Conservation (phyloP, 345 rosid species). For the Syzygium grande region DNA sequence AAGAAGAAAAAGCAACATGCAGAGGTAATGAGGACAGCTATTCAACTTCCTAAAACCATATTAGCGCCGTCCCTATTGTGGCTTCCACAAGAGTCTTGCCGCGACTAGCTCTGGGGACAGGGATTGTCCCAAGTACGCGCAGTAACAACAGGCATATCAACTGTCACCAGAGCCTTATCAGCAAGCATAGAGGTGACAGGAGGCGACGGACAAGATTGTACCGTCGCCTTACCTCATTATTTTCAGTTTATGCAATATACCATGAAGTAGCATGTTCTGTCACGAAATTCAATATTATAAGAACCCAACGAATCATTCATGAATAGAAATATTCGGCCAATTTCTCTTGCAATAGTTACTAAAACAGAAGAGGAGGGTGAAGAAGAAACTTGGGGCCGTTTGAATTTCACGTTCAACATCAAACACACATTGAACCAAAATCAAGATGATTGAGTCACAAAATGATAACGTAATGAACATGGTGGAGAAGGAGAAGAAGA, state of each 20-base stretch:
- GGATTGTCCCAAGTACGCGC: not conserved
- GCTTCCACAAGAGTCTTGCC: not conserved
- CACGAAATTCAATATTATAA: too few relatives aligned
- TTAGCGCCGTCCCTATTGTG: rapidly evolving
- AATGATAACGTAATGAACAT: too few relatives aligned
- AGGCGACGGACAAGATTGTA: not conserved
- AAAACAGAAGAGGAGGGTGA: too few relatives aligned
- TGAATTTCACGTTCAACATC: not conserved
- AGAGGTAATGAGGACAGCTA: not conserved
- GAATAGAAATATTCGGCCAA: not conserved
- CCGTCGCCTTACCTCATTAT: not conserved
- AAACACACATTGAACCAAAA: not conserved
- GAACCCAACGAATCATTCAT: not conserved
- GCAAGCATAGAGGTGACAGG: not conserved
- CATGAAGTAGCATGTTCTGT: not conserved
- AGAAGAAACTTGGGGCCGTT: too few relatives aligned
- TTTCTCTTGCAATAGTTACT: not conserved
- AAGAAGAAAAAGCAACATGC: not conserved
- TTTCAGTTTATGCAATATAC: too few relatives aligned
- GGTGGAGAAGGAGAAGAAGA: not conserved
- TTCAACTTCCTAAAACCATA: not conserved
- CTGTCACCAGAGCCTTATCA: not conserved
- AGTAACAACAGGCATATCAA: not conserved
- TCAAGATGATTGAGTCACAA: too few relatives aligned
- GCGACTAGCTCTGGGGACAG: not conserved